These are phyloP conservation scores for Zea mays DNA, from an alignment of 176 grass and related monocot species.

Conservation along the genomic window DNA sequence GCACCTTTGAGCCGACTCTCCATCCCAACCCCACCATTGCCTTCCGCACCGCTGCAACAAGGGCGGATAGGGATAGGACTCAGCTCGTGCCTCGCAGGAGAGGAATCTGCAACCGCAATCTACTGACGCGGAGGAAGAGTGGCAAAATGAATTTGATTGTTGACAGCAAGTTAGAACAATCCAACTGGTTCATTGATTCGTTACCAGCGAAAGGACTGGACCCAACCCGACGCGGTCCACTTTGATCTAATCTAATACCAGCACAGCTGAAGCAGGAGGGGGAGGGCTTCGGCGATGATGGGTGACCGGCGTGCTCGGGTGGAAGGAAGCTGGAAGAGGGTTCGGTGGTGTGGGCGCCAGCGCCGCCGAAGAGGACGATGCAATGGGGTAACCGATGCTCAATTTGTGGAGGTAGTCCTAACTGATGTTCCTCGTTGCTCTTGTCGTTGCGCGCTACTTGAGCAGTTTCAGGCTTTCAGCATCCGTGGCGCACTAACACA, in stretches of 20 bases:
- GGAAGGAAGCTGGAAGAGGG: neutral
- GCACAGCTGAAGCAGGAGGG: neutral
- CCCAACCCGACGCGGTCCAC: neutral
- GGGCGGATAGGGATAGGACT: neutral
- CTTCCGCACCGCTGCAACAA: neutral
- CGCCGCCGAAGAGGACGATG: neutral
- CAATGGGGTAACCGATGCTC: neutral
- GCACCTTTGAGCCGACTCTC: conserved; percentile 32
- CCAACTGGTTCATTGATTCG: neutral
- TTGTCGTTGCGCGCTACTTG: neutral
- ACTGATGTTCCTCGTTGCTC: neutral
- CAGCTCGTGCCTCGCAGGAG: neutral
- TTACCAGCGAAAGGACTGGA: neutral
- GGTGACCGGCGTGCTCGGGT: neutral
- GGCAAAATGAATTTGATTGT: neutral
- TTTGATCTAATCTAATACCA: neutral
- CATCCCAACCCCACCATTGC: conserved; percentile 48
- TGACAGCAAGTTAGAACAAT: neutral
- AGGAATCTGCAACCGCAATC: neutral
- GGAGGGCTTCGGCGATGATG: neutral
- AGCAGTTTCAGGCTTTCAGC: neutral
- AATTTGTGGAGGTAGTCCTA: neutral
- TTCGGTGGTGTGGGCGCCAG: neutral
- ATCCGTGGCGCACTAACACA: neutral
- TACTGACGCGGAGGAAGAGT: neutral